Base-by-base conservation (phyloP, 306 rosid genomes). In the Fragaria vesca region DNA sequence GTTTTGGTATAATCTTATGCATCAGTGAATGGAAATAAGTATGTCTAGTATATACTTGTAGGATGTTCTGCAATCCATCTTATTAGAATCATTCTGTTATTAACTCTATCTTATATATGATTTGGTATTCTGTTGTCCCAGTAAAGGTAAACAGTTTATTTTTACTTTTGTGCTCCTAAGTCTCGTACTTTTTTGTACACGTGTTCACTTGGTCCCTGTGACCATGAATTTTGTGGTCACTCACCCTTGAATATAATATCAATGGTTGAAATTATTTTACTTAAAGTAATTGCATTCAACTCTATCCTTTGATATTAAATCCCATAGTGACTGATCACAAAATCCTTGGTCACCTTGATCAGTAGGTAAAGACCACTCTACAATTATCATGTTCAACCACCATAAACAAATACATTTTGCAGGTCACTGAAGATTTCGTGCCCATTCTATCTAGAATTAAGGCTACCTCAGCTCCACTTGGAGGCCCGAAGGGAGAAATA, bases 401-500 rank as follows among this genome's bases (percentile, higher is more conserved):
- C 5, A 34, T 36, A 17, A 65, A 65, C 21, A 17, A 65, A 16
- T 62, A 6, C 46, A 24, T 71, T 30, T 52, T 84, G 68, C 88
- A 95, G 98, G 93, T 91, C 47, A 73, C 86, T 82, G 97, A 89
- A 88, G 98, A 91, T 87, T 92, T 95, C 74, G 12, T 83, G 77
- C 97, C 98, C 30, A 81, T 92, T 81, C 72, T 95, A 83, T 84
- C 87, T 67, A 92, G 97, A 84, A 90, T 92, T 82, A 95, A 84
- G 85, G 95, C 97, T 79, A 82, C 86, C 65, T 47, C 88, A 18
- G 89, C 98, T 8, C 93, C 97, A 72, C 81, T 90, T 48, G 96
- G 94, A 79, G 95, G 97, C 78, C 93, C 96, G 18, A 95, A 89
- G 91, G 98, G 97, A 42, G 98, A 92, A 86, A 88, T 95, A 86